Evolutionary conservation across 2,329 filamentous ascomycete genomes (phyloP), one percentile per base, ranked within the genome.

Genomic region (Fusarium luffae): DNA sequence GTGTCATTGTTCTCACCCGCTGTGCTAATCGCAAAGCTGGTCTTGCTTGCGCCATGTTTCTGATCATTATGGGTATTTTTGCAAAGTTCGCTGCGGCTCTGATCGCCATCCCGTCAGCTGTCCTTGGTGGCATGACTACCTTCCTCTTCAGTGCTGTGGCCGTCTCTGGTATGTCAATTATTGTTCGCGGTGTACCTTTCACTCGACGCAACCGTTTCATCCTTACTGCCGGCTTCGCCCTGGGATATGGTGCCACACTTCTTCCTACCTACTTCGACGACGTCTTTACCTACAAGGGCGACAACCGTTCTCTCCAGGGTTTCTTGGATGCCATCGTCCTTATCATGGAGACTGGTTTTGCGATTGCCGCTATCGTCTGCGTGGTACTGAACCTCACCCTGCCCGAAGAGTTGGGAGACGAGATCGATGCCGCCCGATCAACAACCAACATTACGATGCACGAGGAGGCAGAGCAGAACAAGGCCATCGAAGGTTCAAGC

Each of bases 131-230:
- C 49, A 92, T 92, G 90, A 91, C 93, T 0, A 93, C 92, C 0
- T 96, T 96, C 79, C 85, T 96, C 23, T 96, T 94, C 81, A 86
- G 85, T 63, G 87, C 91, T 6, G 93, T 96, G 8, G 89, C 92
- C 3, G 90, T 93, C 3, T 92, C 90, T 0, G 93, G 93, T 71
- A 88, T 96, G 65, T 86, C 91, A 50, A 94, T 96, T 72, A 89
- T 96, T 67, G 84, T 87, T 5, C 87, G 88, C 19, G 86, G 86
- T 37, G 88, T 92, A 4, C 85, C 88, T 0, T 94, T 95, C 77
- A 93, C 88, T n/a, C 87, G 93, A 40, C 89, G 93, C 54, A 94
- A 92, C 74, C 86, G 93, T 25, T 96, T 96, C 81, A 92, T 96
- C 74, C 85, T 96, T 13, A 94, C 93, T 0, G 90, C 92, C 0